Evolutionary conservation across 2,329 filamentous ascomycete species (phyloP).

Genomic region (Pseudogymnoascus sp.): DNA sequence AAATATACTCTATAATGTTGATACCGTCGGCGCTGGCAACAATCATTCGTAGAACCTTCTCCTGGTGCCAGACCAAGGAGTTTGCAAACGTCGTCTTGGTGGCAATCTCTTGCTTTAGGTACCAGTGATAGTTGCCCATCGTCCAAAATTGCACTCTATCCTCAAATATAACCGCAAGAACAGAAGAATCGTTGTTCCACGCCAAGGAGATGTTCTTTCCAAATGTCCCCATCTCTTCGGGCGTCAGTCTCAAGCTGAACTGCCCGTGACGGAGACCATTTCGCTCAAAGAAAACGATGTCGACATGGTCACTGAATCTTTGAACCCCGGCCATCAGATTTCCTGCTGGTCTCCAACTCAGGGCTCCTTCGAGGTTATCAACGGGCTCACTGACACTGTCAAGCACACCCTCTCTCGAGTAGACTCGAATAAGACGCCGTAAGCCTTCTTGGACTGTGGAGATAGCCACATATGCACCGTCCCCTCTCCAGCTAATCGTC

Average conservation of each 20-base stretch:
- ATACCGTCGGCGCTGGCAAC: slow-evolving; percentile 42
- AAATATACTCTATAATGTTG: slow-evolving; percentile 57
- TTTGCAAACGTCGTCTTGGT: slow-evolving; percentile 28
- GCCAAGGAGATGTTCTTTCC: slow-evolving; percentile 55
- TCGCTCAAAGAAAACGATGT: slow-evolving; percentile 91
- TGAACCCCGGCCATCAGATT: slow-evolving; percentile 87
- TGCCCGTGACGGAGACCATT: slow-evolving; percentile 96
- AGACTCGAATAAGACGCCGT: slow-evolving; percentile 79
- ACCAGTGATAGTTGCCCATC: slow-evolving; percentile 96
- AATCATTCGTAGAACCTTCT: slow-evolving; percentile 65
- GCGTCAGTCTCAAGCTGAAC: slow-evolving; percentile 66
- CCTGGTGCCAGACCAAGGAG: slow-evolving; percentile 64
- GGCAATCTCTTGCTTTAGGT: slow-evolving; percentile 79
- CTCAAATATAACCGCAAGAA: slow-evolving; percentile 69
- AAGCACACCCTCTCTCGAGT: slow-evolving; percentile 78
- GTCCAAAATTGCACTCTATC: slow-evolving; percentile 89
- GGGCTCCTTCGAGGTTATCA: slow-evolving; percentile 73
- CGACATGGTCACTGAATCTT: slow-evolving; percentile 53
- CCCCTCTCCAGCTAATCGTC: slow-evolving; percentile 85
- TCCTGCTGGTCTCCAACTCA: slow-evolving; percentile 87
- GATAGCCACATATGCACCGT: slow-evolving; percentile 82
- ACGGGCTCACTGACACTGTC: slow-evolving; percentile 94
- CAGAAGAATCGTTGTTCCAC: slow-evolving; percentile 91
- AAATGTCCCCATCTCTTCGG: slow-evolving; percentile 46
- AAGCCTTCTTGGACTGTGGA: slow-evolving; percentile 63